Evolutionary conservation across 2,329 filamentous ascomycete species (phyloP), one percentile per base, ranked within the genome.

Genomic region (Ophiostoma fasciatum): DNA sequence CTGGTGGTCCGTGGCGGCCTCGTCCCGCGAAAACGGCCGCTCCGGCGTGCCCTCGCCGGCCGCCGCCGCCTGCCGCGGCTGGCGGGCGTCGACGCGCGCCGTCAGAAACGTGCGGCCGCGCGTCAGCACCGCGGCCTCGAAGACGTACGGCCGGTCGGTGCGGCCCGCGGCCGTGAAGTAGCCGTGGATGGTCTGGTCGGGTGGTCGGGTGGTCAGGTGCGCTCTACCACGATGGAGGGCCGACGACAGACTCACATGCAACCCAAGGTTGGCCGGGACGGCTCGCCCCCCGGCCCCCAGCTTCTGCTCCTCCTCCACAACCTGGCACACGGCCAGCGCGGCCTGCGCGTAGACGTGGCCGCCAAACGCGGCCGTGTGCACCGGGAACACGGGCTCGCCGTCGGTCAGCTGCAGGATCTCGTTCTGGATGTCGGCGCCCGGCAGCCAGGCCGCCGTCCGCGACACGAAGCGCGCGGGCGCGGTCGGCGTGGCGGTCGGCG

Each of bases 101-200:
- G 68, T 71, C 30, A 56, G 56, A 42, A 72, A 70, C 8, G 59
- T 61, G 22, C 61, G 58, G 10, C 63, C 63, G 3, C 59, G 54
- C 18, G 60, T 54, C 3, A 71, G 43, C 5, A 55, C 51, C 3
- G 57, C 55, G 3, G 70, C 63, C 18, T 61, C 57, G 48, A 69
- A 70, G 35, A 74, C 49, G 45, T 68, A 71, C 2, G 70, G 68
- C 3, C 67, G 60, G 41, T 71, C 63, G 2, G 48, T 39, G 5
- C 55, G 48, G 5, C 64, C 69, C 0, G 56, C 53, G 17, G 62
- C 58, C 3, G 65, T 65, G 46, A 73, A 74, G 46, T 62, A 67
- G 8, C 67, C 69, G 45, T 71, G 64, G 17, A 74, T 66, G 8
- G 66, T 64, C 68, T 72, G 25, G 17, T n/a, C n/a, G n/a, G n/a